Conservation (phyloP, 2,329 filamentous ascomycete species). For the Davidsoniella eucalypti region DNA sequence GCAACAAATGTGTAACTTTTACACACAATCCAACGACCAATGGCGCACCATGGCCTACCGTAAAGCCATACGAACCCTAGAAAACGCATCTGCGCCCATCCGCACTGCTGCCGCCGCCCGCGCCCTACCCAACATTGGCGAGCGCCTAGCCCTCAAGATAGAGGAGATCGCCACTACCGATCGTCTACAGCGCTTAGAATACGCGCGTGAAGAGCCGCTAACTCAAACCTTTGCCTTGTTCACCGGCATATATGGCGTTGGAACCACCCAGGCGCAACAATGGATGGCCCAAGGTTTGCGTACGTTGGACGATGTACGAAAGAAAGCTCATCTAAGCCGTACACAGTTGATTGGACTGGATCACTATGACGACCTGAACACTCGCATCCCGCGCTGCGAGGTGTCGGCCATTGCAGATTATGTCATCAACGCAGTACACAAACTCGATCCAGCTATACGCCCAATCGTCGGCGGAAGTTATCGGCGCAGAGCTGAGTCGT, state of each 20-base stretch:
- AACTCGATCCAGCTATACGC: constrained; percentile 47
- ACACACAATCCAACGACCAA: constrained; percentile 55
- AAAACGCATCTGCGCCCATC: constrained; percentile 47
- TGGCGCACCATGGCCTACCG: constrained; percentile 67
- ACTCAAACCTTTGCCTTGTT: constrained; percentile 53
- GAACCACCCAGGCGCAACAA: constrained; percentile 48
- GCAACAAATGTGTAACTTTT: constrained; percentile 64
- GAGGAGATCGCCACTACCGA: constrained; percentile 73
- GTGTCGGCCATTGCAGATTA: constrained; percentile 51
- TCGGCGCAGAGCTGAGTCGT: constrained; percentile 56
- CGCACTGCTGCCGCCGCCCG: constrained; percentile 53
- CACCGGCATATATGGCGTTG: constrained; percentile 64
- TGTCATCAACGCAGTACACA: constrained; percentile 41
- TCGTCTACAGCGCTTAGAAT: constrained; percentile 53
- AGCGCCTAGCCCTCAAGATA: constrained; percentile 64
- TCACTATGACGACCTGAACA: constrained; percentile 63
- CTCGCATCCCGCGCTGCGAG: constrained; percentile 61
- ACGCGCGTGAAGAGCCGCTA: constrained; percentile 48
- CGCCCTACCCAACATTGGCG: constrained; percentile 50
- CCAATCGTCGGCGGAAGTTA: constrained; percentile 73
- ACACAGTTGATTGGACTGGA: constrained; percentile 64
- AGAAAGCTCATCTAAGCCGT: constrained; percentile 43
- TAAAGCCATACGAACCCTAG: constrained; percentile 57
- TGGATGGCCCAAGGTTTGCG: constrained; percentile 65
- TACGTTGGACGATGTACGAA: constrained; percentile 53